phyloP scores from a whole-genome alignment of 1,284 basidiomycete species.

The Irpex sp. region DNA sequence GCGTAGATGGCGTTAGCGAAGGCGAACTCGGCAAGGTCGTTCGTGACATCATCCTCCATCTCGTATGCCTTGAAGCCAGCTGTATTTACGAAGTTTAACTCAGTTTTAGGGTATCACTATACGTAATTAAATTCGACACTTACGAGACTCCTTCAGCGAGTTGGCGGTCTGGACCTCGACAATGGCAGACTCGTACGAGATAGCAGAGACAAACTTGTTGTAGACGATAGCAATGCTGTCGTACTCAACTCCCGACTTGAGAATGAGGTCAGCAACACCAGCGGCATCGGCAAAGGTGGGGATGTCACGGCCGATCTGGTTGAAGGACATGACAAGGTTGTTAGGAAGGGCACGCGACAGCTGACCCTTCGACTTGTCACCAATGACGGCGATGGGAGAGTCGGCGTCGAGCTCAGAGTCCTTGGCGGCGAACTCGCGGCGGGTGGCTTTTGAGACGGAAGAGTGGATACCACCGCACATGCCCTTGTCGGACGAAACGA shows the following conservation, averaged over 20 bases:
- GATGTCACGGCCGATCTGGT: slow-evolving; percentile 96
- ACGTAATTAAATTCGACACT: slow-evolving; percentile 26
- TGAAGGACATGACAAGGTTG: slow-evolving; percentile 87
- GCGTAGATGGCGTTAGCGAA: slow-evolving; percentile 97
- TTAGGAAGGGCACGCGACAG: slow-evolving; percentile 66
- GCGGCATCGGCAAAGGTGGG: slow-evolving; percentile 97
- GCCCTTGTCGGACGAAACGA: slow-evolving; percentile 97
- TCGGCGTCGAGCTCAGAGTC: slow-evolving; percentile 55
- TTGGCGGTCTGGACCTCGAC: slow-evolving; percentile 82
- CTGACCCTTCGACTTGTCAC: slow-evolving; percentile 98
- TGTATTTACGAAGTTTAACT: slow-evolving; percentile 22
- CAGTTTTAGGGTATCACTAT: slow-evolving; percentile 2
- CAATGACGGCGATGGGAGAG: slow-evolving; percentile 81
- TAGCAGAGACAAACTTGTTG: slow-evolving; percentile 94
- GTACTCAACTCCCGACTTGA: slow-evolving; percentile 83
- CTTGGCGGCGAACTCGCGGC: slow-evolving; percentile 56
- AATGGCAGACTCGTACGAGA: slow-evolving; percentile 85
- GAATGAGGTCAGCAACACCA: slow-evolving; percentile 89
- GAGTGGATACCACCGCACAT: slow-evolving; percentile 99
- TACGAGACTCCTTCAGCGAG: slow-evolving; percentile 74
- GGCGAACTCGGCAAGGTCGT: slow-evolving; percentile 93
- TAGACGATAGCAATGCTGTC: slow-evolving; percentile 90
- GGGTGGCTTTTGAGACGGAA: slow-evolving; percentile 88
- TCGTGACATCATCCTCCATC: slow-evolving; percentile 93
- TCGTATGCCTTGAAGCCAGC: slow-evolving; percentile 91